Evolutionary conservation across 2,329 filamentous ascomycete genomes (phyloP).

Genomic region (Colletotrichum plurivorum): DNA sequence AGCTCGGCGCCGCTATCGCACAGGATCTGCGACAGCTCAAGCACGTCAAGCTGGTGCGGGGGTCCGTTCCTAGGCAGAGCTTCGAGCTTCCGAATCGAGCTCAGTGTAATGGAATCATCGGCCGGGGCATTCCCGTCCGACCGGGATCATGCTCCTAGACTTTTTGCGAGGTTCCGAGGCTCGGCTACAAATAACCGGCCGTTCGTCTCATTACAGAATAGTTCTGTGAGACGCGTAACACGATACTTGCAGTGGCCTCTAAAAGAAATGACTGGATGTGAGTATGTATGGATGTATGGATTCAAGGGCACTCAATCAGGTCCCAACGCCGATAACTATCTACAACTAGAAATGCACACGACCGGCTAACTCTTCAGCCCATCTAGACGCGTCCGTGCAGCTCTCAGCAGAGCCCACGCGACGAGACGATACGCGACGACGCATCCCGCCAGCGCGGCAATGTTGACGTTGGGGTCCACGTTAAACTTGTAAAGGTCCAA

Average conservation of each 20-base stretch:
- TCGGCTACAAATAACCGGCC: conserved; percentile 36
- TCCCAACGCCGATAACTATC: not conserved
- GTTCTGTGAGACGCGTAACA: not conserved
- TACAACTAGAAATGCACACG: not conserved
- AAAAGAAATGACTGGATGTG: not conserved
- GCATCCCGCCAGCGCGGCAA: conserved; percentile 74
- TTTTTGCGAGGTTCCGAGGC: not conserved
- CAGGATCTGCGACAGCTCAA: not conserved
- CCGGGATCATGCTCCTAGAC: conserved; percentile 25
- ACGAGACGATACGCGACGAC: conserved; percentile 76
- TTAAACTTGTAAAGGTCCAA: conserved; percentile 77
- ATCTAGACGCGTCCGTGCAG: conserved; percentile 61
- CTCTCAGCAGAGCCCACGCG: conserved; percentile 71
- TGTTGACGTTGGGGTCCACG: conserved; percentile 71
- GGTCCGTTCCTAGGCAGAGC: not conserved
- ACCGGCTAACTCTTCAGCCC: conserved; percentile 55
- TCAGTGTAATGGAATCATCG: conserved; percentile 6
- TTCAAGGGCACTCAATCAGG: not conserved
- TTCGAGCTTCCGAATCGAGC: conserved; percentile 29
- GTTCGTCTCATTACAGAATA: conserved; percentile 27
- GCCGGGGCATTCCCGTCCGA: not conserved
- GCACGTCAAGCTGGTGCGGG: conserved; percentile 23
- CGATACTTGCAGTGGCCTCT: not conserved
- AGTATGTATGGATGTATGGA: not conserved
- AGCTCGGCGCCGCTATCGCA: conserved; percentile 32